These are phyloP conservation scores for Magnaporthiopsis incrustans DNA, from an alignment of 2,329 filamentous ascomycete species.

Conservation along the genomic window DNA sequence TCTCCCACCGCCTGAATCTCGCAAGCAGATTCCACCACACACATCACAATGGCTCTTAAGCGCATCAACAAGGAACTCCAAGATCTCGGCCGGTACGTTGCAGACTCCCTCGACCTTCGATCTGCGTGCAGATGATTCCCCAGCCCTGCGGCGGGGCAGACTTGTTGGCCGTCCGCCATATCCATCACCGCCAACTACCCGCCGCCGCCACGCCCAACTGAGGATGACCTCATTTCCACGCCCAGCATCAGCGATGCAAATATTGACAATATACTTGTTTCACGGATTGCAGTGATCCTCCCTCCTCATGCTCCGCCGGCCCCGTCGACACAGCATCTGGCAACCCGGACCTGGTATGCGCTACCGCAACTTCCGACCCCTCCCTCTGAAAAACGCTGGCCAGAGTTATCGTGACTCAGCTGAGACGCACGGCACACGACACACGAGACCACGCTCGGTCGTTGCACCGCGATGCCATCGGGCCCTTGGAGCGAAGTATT, in stretches of 20 bases:
- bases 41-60: constrained; percentile 70
- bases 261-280: constrained; percentile 6
- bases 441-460: constrained; percentile 2
- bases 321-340: constrained; percentile 55
- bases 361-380: constrained; percentile 17
- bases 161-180: background rate
- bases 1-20: constrained; percentile 13
- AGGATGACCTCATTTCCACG: no score
- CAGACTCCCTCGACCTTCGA: constrained; percentile 1
- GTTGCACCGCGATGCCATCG: background rate
- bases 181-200: background rate
- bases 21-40: constrained; percentile 16
- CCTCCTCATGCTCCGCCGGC: constrained; percentile 96
- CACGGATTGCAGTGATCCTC: constrained; percentile 67
- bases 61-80: constrained; percentile 91
- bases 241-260: no score
- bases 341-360: constrained; percentile 81
- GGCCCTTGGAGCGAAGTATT: no score
- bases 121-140: background rate
- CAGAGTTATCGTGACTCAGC: background rate
- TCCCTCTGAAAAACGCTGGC: constrained; percentile 14
- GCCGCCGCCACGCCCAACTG: background rate
- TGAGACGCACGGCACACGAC: background rate
- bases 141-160: background rate
- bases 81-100: constrained; percentile 75